These are phyloP conservation scores for Zea luxurians DNA, from an alignment of 176 grass and related monocot species.

Conservation along the genomic window DNA sequence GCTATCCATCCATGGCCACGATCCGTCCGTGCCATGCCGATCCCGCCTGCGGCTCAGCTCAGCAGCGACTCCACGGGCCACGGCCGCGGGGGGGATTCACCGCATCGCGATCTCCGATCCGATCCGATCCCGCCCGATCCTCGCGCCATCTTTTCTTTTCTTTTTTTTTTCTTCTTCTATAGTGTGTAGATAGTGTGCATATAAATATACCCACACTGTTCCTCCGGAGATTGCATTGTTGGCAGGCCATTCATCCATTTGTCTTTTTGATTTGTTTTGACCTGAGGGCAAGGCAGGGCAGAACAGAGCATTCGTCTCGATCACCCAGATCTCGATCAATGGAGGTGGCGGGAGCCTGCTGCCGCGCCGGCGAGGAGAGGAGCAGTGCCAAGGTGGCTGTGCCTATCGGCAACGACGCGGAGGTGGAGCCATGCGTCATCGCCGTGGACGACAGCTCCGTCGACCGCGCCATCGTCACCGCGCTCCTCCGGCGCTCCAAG, in stretches of 20 bases:
- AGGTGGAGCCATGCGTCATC: slow-evolving; percentile 33
- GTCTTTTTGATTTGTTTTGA: background rate
- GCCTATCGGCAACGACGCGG: background rate
- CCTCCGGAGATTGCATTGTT: background rate
- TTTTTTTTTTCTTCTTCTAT: background rate
- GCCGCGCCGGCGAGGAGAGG: slow-evolving; percentile 10
- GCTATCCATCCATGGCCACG: no score
- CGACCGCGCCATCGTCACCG: slow-evolving; percentile 45
- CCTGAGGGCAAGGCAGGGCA: background rate
- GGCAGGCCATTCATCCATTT: background rate
- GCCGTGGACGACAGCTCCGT: slow-evolving; percentile 48
- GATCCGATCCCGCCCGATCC: background rate
- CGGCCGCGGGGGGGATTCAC: background rate
- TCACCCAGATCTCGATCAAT: background rate
- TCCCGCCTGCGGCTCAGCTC: no score
- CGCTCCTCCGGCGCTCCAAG: slow-evolving; percentile 44
- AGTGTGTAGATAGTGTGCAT: background rate
- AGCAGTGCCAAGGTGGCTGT: background rate
- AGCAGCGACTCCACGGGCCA: background rate
- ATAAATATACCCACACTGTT: background rate
- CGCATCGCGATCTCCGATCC: slow-evolving; percentile 10
- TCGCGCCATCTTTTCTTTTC: background rate
- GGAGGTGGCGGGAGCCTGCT: background rate
- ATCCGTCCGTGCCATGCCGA: no score
- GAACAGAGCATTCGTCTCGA: background rate